Percentiles rank a stretch among this genome's conserved stretches.
Conservation (phyloP, 805 yeast species). For the Millerozyma acaciae region DNA sequence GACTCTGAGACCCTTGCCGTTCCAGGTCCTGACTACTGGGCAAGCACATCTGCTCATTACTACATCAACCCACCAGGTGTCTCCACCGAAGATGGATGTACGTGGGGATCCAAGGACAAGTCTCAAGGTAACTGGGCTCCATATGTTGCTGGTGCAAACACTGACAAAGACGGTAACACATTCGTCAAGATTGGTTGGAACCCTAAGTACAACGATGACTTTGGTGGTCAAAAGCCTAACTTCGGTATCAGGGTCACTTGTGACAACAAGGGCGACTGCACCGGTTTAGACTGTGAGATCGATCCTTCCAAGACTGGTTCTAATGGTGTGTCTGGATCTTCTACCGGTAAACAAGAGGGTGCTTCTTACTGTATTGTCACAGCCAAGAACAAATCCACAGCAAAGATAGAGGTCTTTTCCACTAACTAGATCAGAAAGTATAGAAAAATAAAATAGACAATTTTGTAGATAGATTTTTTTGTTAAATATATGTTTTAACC, state of each 20-base stretch:
- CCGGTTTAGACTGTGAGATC: slow-evolving; percentile 77
- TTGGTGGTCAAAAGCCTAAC: slow-evolving; percentile 50
- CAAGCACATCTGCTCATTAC: slow-evolving; percentile 81
- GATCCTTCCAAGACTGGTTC: slow-evolving; percentile 64
- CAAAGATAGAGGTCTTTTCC: slow-evolving; percentile 67
- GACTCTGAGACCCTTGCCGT: slow-evolving; percentile 62
- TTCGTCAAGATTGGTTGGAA: slow-evolving; percentile 88
- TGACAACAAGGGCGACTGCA: slow-evolving; percentile 63
- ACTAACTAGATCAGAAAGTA: too few species aligned
- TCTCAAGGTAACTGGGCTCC: slow-evolving; percentile 92
- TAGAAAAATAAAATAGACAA: too few species aligned
- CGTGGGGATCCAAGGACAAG: slow-evolving; percentile 70
- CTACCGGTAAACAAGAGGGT: slow-evolving; percentile 45
- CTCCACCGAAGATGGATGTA: slow-evolving; percentile 69
- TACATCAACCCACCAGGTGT: slow-evolving; percentile 84
- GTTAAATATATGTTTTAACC: background rate
- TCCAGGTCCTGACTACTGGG: slow-evolving; percentile 83
- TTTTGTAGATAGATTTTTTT: slow-evolving; percentile 1
- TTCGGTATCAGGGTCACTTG: slow-evolving; percentile 76
- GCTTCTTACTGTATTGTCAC: slow-evolving; percentile 85
- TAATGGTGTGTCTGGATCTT: slow-evolving; percentile 48
- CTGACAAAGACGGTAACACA: slow-evolving; percentile 65
- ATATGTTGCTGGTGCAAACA: slow-evolving; percentile 88
- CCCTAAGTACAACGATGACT: slow-evolving; percentile 72
- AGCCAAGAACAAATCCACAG: slow-evolving; percentile 58